Conservation (phyloP, 345 rosid genomes). For the Corchorus olitorius region DNA sequence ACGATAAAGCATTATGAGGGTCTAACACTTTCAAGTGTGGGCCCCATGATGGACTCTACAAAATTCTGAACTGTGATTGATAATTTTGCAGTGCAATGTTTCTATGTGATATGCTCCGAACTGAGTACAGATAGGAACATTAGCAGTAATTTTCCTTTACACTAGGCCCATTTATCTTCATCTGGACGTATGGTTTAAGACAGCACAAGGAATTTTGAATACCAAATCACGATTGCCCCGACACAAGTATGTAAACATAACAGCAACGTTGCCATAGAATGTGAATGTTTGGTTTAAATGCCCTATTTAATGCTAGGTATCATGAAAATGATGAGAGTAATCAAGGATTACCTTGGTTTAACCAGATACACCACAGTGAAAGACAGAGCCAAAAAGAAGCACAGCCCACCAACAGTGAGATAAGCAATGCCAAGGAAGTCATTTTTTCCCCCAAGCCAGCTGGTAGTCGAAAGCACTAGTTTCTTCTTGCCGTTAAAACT, state of each 20-base stretch:
- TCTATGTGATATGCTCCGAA: background rate
- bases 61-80: no score
- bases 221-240: background rate
- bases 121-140: background rate
- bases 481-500: slow-evolving; percentile 94
- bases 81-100: no score
- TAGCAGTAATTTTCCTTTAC: background rate
- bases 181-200: background rate
- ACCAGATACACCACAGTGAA: slow-evolving; percentile 83
- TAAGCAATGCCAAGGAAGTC: slow-evolving; percentile 98
- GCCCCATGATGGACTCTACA: no score
- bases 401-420: slow-evolving; percentile 84
- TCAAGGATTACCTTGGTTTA: slow-evolving; percentile 81
- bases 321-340: background rate
- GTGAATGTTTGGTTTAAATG: background rate
- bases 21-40: no score
- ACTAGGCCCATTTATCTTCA: background rate
- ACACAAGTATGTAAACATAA: background rate
- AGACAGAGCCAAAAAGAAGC: slow-evolving; percentile 82
- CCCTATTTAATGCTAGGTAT: background rate
- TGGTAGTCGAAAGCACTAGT: slow-evolving; percentile 92
- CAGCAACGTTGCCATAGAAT: background rate
- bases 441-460: slow-evolving; percentile 99
- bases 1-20: no score
- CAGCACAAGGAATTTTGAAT: background rate